Percentiles rank a stretch among this genome's conserved stretches.
Conservation (phyloP, 257 asterid species). For the Thymus mandschuricus region DNA sequence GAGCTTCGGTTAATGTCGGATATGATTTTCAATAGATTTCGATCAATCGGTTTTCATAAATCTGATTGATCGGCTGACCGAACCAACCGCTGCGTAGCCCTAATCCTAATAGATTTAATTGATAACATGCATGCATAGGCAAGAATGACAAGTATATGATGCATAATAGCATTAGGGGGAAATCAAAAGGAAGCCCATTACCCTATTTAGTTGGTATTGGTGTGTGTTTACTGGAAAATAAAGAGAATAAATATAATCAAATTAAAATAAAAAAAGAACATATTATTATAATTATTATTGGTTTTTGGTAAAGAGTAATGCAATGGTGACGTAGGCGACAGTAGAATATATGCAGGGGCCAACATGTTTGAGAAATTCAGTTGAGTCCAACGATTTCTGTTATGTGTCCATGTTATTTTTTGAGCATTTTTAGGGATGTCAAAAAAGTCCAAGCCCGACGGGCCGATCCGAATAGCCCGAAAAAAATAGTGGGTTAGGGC, state of each 20-base stretch:
- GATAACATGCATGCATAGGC: slow-evolving; percentile 18
- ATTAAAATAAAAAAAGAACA: neutral
- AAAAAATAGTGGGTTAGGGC: no score
- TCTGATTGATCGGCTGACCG: no score
- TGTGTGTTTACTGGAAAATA: slow-evolving; percentile 10
- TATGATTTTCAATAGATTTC: no score
- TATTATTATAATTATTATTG: neutral
- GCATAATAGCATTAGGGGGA: slow-evolving; percentile 30
- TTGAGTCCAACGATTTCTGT: slow-evolving; percentile 12
- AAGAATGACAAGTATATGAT: slow-evolving; percentile 35
- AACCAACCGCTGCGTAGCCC: no score
- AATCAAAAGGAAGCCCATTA: slow-evolving; percentile 23
- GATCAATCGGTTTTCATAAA: no score
- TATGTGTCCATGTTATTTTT: neutral
- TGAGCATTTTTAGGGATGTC: no score
- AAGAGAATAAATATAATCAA: neutral
- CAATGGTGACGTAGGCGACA: slow-evolving; percentile 29
- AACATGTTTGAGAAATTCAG: slow-evolving; percentile 36
- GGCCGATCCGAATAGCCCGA: no score
- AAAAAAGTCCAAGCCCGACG: no score
- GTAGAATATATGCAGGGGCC: slow-evolving; percentile 35
- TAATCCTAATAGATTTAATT: neutral
- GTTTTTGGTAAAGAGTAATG: slow-evolving; percentile 10
- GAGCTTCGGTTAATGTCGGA: no score
- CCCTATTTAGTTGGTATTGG: slow-evolving; percentile 21